Base-by-base conservation (phyloP, 768 basidiomycete species). In the Serendipita sp. region DNA sequence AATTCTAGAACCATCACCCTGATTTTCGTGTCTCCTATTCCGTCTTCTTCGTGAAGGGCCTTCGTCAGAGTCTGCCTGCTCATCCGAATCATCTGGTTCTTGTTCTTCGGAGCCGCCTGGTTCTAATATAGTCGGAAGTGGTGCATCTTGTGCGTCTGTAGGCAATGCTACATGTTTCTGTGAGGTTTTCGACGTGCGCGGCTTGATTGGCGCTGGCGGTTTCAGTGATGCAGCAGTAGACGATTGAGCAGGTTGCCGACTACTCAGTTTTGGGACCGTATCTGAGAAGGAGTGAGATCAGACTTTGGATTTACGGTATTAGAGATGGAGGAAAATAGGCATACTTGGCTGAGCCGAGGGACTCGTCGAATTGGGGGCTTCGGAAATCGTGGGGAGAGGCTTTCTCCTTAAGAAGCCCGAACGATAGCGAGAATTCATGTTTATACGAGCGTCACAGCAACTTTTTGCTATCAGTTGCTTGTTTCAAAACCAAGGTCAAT, bases 141-240 rank as follows among this genome's bases (percentile, higher is more conserved):
- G 86, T 63, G 82, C 83, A 0, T 90, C 90, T 71, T 97, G 93
- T 0, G 91, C 90, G 28, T 84, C 91, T 42, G 90, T 90, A 0
- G 93, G 93, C 4, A 97, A 80, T 17, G 90, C 78, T 14, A 97
- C 92, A 63, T 93, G 87, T 69, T 89, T 90, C 67, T 94, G 90
- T 0, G 85, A 87, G 0, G 88, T 92, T 74, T 96, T 97, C 14
- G 90, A 90, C 0, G 90, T 87, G 43, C 94, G 81, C 66, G 87
- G 84, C 44, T 61, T 61, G 53, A 58, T 31, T 4, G 30, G 22
- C 28, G 53, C 22, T 9, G 45, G 7, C 45, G 7, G 26, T 28
- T 20, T 20, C 9, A 48, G 45, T 48, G 45, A 28, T 9, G 20
- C 26, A 7, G 45, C n/a, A 48, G 45, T 17, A 9, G 20, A 31